These are phyloP conservation scores for Citrus reticulata DNA, from an alignment of 345 rosid species.

Conservation along the genomic window DNA sequence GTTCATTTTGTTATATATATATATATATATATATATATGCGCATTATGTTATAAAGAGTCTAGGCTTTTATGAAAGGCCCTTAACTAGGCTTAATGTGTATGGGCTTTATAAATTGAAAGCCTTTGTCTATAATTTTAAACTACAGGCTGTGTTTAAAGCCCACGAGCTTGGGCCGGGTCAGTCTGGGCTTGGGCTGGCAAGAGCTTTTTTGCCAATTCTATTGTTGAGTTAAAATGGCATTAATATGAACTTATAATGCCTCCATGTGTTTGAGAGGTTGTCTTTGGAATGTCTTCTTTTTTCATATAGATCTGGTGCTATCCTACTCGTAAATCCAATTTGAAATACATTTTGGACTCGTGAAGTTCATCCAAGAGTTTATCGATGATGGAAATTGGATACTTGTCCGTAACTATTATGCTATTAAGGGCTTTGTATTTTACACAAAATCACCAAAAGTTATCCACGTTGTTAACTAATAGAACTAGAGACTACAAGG, in stretches of 20 bases:
- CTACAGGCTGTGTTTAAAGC: too few species aligned
- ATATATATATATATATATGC: too few species aligned
- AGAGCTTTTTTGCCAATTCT: accelerated
- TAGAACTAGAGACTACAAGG: not conserved
- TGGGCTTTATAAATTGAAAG: too few species aligned
- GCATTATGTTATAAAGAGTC: too few species aligned
- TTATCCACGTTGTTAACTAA: not conserved
- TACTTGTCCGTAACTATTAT: not conserved
- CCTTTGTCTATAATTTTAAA: too few species aligned
- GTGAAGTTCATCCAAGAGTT: not conserved
- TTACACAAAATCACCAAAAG: not conserved
- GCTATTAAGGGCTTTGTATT: not conserved
- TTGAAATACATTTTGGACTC: not conserved
- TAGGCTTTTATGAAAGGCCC: too few species aligned
- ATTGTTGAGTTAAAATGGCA: too few species aligned
- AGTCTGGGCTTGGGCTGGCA: too few species aligned
- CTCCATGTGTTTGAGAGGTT: not conserved
- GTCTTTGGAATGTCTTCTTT: not conserved
- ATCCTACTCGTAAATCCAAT: not conserved
- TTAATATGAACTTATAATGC: too few species aligned
- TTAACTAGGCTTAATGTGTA: too few species aligned
- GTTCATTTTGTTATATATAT: too few species aligned
- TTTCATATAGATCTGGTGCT: not conserved
- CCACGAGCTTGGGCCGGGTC: too few species aligned
- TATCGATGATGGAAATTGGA: not conserved